Conservation (phyloP, 2,329 filamentous ascomycete species). For the Colletotrichum eremochloae region DNA sequence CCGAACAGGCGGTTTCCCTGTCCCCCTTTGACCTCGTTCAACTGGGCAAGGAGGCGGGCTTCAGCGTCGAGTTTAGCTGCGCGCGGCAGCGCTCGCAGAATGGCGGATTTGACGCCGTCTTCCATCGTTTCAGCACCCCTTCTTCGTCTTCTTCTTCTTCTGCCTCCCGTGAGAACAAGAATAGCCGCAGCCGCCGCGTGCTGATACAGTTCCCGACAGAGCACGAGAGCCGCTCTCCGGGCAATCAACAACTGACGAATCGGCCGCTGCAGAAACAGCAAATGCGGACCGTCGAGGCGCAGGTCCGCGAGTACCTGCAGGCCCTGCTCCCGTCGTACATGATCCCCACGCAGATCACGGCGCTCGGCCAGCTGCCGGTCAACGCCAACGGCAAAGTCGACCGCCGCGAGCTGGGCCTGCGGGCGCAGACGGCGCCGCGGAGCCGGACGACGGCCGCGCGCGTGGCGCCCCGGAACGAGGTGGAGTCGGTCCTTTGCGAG, state of each 20-base stretch:
- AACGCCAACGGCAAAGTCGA: constrained; percentile 48
- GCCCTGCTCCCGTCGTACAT: constrained; percentile 47
- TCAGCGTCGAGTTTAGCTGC: constrained; percentile 60
- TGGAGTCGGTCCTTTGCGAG: constrained; percentile 38
- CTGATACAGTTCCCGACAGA: constrained; percentile 18
- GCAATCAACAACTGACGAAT: not conserved
- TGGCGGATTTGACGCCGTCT: constrained; percentile 48
- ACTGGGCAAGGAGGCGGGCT: constrained; percentile 53
- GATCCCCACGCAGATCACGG: constrained; percentile 45
- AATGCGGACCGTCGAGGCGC: not conserved
- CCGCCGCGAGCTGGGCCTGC: constrained; percentile 3
- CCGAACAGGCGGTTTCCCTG: not conserved
- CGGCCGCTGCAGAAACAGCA: constrained; percentile 7
- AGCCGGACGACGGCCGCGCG: not conserved
- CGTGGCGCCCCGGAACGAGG: constrained; percentile 27
- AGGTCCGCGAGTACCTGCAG: not conserved
- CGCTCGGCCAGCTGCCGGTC: constrained; percentile 45
- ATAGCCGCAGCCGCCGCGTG: not conserved
- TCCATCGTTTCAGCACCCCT: constrained; percentile 48
- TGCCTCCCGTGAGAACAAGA: not conserved
- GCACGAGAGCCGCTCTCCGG: not conserved
- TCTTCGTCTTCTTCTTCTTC: no score
- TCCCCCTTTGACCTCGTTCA: constrained; percentile 42
- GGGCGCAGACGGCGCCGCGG: not conserved
- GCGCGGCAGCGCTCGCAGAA: constrained; percentile 53